Conservation (phyloP, 2,329 filamentous ascomycete species). For the Boeremia exigua region DNA sequence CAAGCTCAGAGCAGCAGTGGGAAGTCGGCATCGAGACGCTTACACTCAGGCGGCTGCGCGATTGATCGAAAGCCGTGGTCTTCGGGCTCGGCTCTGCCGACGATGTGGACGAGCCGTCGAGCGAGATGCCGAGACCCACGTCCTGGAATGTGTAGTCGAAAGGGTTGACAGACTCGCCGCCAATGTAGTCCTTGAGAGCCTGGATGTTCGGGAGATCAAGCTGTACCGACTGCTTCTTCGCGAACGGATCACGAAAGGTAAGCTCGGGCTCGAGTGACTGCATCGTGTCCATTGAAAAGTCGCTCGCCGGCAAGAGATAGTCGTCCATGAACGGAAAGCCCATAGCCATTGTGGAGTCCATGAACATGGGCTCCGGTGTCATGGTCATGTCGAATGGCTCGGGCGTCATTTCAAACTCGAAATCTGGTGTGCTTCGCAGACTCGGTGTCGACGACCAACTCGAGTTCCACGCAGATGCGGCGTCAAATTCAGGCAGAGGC, state of each 20-base stretch:
- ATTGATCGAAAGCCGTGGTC: constrained; percentile 21
- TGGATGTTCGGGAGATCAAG: constrained; percentile 35
- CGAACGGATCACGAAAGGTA: constrained; percentile 37
- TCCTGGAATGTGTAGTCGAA: constrained; percentile 30
- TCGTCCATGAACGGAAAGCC: constrained; percentile 35
- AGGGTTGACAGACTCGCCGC: constrained; percentile 30
- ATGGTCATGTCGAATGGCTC: constrained; percentile 33
- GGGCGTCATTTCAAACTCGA: constrained; percentile 38
- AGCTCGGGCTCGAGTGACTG: constrained; percentile 30
- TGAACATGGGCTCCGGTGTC: constrained; percentile 34
- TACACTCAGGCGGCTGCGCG: constrained; percentile 21
- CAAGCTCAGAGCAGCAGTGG: constrained; percentile 40
- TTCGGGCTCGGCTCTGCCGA: constrained; percentile 22
- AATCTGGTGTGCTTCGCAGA: constrained; percentile 33
- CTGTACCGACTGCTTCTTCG: constrained; percentile 32
- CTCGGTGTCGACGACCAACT: constrained; percentile 37
- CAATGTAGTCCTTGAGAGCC: constrained; percentile 35
- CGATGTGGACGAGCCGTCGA: constrained; percentile 16
- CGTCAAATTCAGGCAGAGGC: constrained; percentile 26
- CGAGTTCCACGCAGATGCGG: constrained; percentile 26
- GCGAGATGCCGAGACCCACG: constrained; percentile 22
- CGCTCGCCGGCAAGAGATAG: constrained; percentile 21
- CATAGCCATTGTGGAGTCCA: constrained; percentile 19
- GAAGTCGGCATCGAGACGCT: constrained; percentile 29
- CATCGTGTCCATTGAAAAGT: constrained; percentile 24